Base-by-base conservation (phyloP, 805 yeast species). In the Lipomyces yamanashiensis region DNA sequence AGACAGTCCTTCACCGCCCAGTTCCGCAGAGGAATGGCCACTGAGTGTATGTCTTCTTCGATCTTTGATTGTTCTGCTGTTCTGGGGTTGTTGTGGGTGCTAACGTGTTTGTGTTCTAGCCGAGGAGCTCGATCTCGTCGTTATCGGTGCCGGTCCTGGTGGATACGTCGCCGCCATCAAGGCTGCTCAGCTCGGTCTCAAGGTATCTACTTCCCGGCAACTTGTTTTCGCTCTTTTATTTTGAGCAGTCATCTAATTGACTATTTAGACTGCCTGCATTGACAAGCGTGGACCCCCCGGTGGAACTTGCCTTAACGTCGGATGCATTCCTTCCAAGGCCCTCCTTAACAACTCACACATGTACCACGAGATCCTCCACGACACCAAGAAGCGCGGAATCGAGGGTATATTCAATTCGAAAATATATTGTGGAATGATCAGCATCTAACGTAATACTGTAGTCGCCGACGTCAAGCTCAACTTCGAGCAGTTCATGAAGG, bases 121-220 rank as follows among this genome's bases (percentile, higher is more conserved):
- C 50, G 68, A 54, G 40, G 87, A 87, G 74, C 95, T 90, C 76
- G 98, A 95, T 74, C 85, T 95, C 60, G 96, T 93, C 60, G 90
- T 95, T 72, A 89, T 95, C 74, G 99, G 99, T 71, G 98, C 98
- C 73, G 99, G 99, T 64, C 99, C 99, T 71, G 99, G 98, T 78
- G 99, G 99, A 67, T 95, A 95, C 78, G 95, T 95, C 72, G 98
- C 98, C 61, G 99, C 99, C 74, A 95, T 95, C 78, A 93, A 91
- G 79, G 97, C 97, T 65, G 99, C 99, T 56, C 99, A 95, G 82
- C 83, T 92, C 66, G 98, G 98, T 48, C 84, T 82, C 72, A 87
- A 92, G 64, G 71, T 68, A 49, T 15, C 9, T 10, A 19, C 34
- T 13, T 49, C 28, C n/a, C 2, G 28, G 47, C 17, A 40, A 17